Evolutionary conservation across 2,329 filamentous ascomycete genomes (phyloP).

Genomic region (Claviceps fusiformis): DNA sequence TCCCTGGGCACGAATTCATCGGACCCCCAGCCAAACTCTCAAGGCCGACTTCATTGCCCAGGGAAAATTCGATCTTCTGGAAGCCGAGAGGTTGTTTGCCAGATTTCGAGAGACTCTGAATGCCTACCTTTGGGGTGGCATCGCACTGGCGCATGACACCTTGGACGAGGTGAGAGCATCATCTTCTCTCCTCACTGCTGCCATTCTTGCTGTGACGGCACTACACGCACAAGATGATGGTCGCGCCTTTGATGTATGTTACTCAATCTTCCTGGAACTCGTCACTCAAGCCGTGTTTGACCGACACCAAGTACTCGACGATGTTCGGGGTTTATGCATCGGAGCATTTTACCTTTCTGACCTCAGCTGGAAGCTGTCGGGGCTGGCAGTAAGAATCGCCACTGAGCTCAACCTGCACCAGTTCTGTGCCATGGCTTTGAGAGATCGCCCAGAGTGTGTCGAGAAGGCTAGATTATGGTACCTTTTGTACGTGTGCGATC

Average conservation of each 20-base stretch:
- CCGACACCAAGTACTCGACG: constrained; percentile 37
- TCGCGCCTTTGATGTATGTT: constrained; percentile 40
- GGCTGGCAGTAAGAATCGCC: constrained; percentile 42
- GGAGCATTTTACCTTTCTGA: constrained; percentile 53
- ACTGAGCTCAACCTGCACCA: constrained; percentile 44
- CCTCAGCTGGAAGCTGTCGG: constrained; percentile 40
- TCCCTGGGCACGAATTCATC: constrained; percentile 11
- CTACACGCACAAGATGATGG: constrained; percentile 21
- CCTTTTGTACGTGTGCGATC: constrained; percentile 50
- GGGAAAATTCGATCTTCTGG: constrained; percentile 13
- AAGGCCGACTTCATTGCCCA: constrained; percentile 17
- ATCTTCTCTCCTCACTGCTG: constrained; percentile 16
- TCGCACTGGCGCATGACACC: constrained; percentile 16
- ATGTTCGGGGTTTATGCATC: constrained; percentile 46
- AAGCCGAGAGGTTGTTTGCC: constrained; percentile 17
- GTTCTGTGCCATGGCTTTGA: constrained; percentile 33
- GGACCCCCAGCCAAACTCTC: constrained; percentile 4
- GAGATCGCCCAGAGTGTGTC: constrained; percentile 30
- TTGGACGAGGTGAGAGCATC: constrained; percentile 16
- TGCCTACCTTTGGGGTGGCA: constrained; percentile 20
- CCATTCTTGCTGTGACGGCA: constrained; percentile 20
- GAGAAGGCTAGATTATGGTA: constrained; percentile 49
- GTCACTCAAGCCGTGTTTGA: constrained; percentile 45
- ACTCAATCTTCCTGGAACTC: constrained; percentile 42
- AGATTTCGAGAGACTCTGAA: constrained; percentile 17